Percentiles rank a stretch among this genome's conserved stretches.
Evolutionary conservation across 2,329 filamentous ascomycete genomes (phyloP).

Genomic region (Fusarium austroafricanum): DNA sequence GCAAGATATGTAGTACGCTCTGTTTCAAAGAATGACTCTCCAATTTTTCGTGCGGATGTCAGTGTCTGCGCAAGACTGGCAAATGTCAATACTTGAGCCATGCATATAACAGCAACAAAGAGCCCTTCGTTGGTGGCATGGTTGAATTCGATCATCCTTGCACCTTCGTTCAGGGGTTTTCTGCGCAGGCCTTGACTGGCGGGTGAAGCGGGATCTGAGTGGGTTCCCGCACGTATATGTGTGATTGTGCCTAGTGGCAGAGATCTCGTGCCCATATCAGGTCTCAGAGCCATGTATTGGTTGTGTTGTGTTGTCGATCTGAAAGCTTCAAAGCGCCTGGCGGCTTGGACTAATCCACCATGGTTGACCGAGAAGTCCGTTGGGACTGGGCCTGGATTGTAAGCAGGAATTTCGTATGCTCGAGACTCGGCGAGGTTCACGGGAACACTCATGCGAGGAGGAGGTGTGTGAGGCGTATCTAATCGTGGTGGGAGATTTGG

Average conservation of each 20-base stretch:
- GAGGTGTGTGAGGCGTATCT: slow-evolving; percentile 41
- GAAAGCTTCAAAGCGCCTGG: slow-evolving; percentile 42
- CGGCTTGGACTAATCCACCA: slow-evolving; percentile 40
- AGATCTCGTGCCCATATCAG: slow-evolving; percentile 32
- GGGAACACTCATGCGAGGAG: slow-evolving; percentile 21
- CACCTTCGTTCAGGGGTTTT: slow-evolving; percentile 42
- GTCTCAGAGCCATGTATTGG: slow-evolving; percentile 40
- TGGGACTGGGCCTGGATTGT: not conserved
- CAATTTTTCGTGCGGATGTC: slow-evolving; percentile 35
- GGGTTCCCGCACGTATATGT: slow-evolving; percentile 37
- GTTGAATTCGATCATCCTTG: slow-evolving; percentile 43
- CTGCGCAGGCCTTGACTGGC: slow-evolving; percentile 31
- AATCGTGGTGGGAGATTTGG: slow-evolving; percentile 43
- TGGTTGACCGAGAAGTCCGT: slow-evolving; percentile 34
- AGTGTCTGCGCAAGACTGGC: slow-evolving; percentile 44
- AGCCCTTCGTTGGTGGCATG: slow-evolving; percentile 41
- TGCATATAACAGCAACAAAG: slow-evolving; percentile 43
- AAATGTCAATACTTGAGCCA: slow-evolving; percentile 42
- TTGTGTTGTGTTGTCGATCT: slow-evolving; percentile 35
- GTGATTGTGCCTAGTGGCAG: slow-evolving; percentile 37
- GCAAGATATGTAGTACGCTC: slow-evolving; percentile 38
- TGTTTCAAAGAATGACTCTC: slow-evolving; percentile 38
- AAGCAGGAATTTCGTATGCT: not conserved
- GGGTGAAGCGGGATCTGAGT: slow-evolving; percentile 22
- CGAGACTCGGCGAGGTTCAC: slow-evolving; percentile 17